Base-by-base conservation (phyloP, 1,139 yeast species). In the Sugiyamaella paludigena region DNA sequence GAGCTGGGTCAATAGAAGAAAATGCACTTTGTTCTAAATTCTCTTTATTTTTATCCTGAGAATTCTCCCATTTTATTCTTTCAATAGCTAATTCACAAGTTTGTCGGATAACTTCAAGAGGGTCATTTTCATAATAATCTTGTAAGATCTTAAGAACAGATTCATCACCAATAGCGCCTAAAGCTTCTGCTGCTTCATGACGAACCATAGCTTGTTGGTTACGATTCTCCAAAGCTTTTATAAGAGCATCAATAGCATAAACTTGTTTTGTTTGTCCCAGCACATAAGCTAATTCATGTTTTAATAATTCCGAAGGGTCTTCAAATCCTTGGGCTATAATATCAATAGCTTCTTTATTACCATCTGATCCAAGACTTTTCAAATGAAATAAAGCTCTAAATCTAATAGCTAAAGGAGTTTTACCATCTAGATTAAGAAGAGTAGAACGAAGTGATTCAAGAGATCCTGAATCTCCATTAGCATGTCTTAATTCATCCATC, bases 161-260 rank as follows among this genome's bases (percentile, higher is more conserved):
- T 43, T 72, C 70, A 67, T 89, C 95, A 43, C 96, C 96, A 49
- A 94, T 75, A 34, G 98, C 98, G 52, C 98, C 99, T 50, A 94
- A 77, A 30, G 98, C 98, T 71, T 94, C 99, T 10, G 98, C 98
- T 16, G 98, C 98, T 70, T 94, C 99, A 68, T 94, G 99, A 69
- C 99, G 85, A 33, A 94, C 99, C 98, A 94, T 94, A 52, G 87
- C 76, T 71, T 94, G 98, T 51, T 73, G 71, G 43, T 74, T 62
- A 27, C 63, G 60, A 65, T 85, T 84, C 50, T 72, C 70, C 59
- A 92, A 77, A 32, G 87, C 95, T n/a, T 76, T 74, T 66, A 88
- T 79, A 56, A 94, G 77, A 49, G 80, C 77, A 40, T 84, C 83
- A 48, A 94, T 87, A 49, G 96, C 91, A 48, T 79, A 70, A 58